Conservation (phyloP, 306 rosid genomes). For the Cucurbita moschata region DNA sequence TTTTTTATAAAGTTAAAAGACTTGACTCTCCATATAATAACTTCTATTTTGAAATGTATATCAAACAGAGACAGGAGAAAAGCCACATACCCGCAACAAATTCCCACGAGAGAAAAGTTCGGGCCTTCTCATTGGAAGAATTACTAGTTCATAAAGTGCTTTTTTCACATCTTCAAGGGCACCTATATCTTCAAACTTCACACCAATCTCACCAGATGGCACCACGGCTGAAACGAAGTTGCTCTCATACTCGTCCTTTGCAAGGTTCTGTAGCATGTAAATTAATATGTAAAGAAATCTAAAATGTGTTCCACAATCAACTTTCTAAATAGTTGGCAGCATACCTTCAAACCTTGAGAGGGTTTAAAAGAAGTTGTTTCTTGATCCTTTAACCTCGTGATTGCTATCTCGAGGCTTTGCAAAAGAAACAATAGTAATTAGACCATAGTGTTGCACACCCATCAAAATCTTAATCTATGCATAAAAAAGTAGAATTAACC, state of each 20-base stretch:
- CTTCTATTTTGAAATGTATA: neutral
- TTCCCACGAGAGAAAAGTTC: conserved; percentile 90
- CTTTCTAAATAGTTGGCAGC: conserved; percentile 1
- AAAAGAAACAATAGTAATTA: conserved; percentile 15
- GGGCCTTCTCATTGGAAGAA: conserved; percentile 96
- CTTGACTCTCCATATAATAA: neutral
- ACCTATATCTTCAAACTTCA: conserved; percentile 88
- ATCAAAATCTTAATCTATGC: neutral
- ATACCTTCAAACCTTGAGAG: conserved; percentile 77
- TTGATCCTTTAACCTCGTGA: conserved; percentile 66
- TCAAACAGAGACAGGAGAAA: conserved; percentile 8
- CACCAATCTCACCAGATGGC: conserved; percentile 92
- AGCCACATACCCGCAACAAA: conserved; percentile 64
- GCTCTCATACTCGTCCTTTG: conserved; percentile 87
- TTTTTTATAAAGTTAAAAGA: conserved; percentile 12
- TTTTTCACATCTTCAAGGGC: conserved; percentile 91
- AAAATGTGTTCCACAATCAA: neutral
- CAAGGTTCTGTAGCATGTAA: conserved; percentile 50
- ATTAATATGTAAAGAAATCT: neutral
- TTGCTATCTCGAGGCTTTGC: conserved; percentile 71
- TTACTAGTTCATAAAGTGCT: conserved; percentile 82
- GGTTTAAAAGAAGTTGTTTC: conserved; percentile 55
- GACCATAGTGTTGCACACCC: neutral
- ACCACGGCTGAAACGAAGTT: conserved; percentile 88
- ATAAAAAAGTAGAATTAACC: conserved; percentile 20